Conservation (phyloP, 202 grass and related monocot species). For the Miscanthus sacchariflorus region DNA sequence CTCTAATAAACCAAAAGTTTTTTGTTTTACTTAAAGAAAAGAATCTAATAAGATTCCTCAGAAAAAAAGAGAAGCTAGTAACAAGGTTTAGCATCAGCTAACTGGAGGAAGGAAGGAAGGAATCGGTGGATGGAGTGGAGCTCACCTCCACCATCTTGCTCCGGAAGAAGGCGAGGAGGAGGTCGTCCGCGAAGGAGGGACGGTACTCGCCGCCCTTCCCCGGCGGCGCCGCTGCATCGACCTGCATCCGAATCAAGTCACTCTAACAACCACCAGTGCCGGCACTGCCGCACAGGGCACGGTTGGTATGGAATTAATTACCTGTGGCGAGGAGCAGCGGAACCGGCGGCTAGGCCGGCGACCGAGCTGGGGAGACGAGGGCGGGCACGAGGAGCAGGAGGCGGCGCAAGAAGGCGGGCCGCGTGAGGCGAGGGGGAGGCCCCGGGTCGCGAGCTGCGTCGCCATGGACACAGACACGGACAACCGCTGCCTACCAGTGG, state of each 20-base stretch:
- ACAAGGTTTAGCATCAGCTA: neutral
- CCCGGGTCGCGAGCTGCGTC: neutral
- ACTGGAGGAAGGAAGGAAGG: neutral
- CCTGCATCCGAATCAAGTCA: conserved; percentile 34
- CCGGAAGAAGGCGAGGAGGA: conserved; percentile 75
- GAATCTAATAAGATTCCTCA: too few relatives aligned
- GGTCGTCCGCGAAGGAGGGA: conserved; percentile 61
- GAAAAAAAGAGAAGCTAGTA: neutral
- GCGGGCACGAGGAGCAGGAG: neutral
- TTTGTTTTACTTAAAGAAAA: neutral
- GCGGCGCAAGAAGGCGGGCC: neutral
- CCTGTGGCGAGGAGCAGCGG: conserved; percentile 47
- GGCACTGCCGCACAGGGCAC: too few relatives aligned
- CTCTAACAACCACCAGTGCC: neutral
- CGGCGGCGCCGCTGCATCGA: conserved; percentile 7
- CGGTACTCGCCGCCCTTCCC: conserved; percentile 47
- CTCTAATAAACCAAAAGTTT: neutral
- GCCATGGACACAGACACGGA: conserved; percentile 33
- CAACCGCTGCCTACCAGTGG: neutral
- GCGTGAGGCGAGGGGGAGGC: neutral
- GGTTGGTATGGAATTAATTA: neutral
- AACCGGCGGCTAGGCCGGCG: neutral
- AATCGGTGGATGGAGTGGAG: conserved; percentile 15
- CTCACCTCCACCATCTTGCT: conserved; percentile 93
- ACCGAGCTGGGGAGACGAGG: neutral